phyloP scores from a whole-genome alignment of 345 rosid genomes.

The Moricandia arvensis region DNA sequence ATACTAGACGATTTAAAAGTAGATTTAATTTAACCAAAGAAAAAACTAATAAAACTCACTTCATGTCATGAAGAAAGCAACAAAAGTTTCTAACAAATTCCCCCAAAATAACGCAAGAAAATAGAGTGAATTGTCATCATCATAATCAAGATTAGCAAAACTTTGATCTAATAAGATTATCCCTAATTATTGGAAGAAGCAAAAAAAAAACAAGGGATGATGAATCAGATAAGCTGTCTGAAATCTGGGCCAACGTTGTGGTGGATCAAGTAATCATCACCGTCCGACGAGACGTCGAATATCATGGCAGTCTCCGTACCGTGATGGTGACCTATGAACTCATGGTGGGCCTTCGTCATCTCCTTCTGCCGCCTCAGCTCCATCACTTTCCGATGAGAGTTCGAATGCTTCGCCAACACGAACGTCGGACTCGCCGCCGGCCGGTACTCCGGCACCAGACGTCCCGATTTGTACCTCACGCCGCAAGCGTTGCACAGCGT shows the following conservation, averaged over 20 bases:
- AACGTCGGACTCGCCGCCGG: slow-evolving; percentile 44
- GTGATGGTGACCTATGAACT: slow-evolving; percentile 55
- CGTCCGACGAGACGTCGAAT: slow-evolving; percentile 66
- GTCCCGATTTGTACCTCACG: slow-evolving; percentile 40
- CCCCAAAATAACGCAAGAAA: slow-evolving; percentile 15
- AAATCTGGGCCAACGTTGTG: slow-evolving; percentile 82
- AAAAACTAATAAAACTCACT: background rate
- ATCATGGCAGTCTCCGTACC: slow-evolving; percentile 40
- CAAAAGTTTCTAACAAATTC: slow-evolving; percentile 16
- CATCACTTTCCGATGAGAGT: slow-evolving; percentile 44
- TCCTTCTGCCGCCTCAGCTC: slow-evolving; percentile 43
- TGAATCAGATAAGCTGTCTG: slow-evolving; percentile 63
- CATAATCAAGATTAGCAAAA: slow-evolving; percentile 37
- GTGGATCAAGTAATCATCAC: slow-evolving; percentile 84
- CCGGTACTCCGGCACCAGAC: slow-evolving; percentile 39
- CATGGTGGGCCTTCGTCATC: slow-evolving; percentile 46
- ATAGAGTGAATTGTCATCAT: slow-evolving; percentile 17
- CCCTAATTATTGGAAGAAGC: slow-evolving; percentile 36
- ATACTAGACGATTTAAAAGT: background rate
- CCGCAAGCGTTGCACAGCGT: slow-evolving; percentile 83
- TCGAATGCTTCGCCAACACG: slow-evolving; percentile 32
- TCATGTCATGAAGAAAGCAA: slow-evolving; percentile 16
- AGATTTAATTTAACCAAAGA: background rate
- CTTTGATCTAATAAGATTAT: slow-evolving; percentile 29
- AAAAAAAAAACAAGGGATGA: slow-evolving; percentile 6